A percentile compares a stretch with the other conserved stretches of the same genome.
Conservation (phyloP, 2,329 filamentous ascomycete genomes). For the Penicillium sp. region DNA sequence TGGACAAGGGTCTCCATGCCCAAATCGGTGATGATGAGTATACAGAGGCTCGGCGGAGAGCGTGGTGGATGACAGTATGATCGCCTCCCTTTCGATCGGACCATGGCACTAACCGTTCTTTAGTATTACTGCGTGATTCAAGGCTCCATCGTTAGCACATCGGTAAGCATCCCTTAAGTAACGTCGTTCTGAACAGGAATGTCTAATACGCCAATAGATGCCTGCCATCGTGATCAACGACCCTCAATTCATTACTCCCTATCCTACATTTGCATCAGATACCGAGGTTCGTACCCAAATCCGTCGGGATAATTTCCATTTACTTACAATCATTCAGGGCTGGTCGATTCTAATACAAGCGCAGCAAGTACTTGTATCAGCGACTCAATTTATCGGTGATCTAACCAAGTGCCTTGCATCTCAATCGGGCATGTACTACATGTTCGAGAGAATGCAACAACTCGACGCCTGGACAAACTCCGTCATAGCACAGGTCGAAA, state of each 20-base stretch:
- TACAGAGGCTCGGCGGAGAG: conserved; percentile 42
- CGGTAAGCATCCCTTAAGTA: conserved; percentile 28
- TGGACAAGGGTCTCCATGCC: conserved; percentile 44
- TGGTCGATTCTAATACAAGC: conserved; percentile 44
- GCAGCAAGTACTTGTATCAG: conserved; percentile 43
- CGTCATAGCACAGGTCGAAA: conserved; percentile 34
- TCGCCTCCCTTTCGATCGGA: background rate
- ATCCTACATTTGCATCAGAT: conserved; percentile 40
- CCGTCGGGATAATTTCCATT: background rate
- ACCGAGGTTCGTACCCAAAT: conserved; percentile 34
- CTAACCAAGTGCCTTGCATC: conserved; percentile 39
- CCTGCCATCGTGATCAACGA: conserved; percentile 45
- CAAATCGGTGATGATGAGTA: conserved; percentile 35
- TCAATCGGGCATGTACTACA: conserved; percentile 35
- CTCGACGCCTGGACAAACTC: conserved; percentile 42
- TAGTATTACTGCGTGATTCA: conserved; percentile 47
- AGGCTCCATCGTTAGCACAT: conserved; percentile 45
- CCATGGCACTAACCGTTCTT: background rate
- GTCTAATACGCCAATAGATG: conserved; percentile 29
- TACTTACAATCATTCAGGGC: conserved; percentile 31
- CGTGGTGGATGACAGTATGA: conserved; percentile 49
- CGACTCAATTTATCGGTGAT: conserved; percentile 42
- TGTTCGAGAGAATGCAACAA: conserved; percentile 43
- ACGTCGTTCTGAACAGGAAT: background rate
- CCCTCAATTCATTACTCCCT: conserved; percentile 43